Conservation (phyloP, 2,329 filamentous ascomycete genomes). For the Thielaviopsis punctulata region DNA sequence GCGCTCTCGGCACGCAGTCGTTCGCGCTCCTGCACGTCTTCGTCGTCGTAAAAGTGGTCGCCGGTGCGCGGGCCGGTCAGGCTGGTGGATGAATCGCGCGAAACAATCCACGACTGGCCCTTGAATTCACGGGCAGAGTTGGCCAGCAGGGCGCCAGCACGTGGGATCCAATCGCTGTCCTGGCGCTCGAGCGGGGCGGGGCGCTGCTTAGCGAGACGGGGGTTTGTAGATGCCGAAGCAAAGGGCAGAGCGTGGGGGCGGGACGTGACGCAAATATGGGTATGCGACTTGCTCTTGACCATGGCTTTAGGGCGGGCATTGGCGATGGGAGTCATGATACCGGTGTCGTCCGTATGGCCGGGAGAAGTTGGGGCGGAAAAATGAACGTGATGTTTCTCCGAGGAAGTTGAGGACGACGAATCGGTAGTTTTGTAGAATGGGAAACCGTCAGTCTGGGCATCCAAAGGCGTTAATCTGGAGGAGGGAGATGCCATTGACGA, state of each 20-base stretch:
- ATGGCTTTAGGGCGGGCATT: constrained; percentile 20
- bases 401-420: constrained; percentile 24
- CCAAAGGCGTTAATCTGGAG: constrained; percentile 39
- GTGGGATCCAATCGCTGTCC: constrained; percentile 48
- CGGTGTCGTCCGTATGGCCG: background rate
- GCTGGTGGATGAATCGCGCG: constrained; percentile 46
- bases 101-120: constrained; percentile 52
- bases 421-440: background rate
- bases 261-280: constrained; percentile 26
- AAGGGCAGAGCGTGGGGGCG: constrained; percentile 5
- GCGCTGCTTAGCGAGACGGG: constrained; percentile 11
- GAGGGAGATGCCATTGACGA: constrained; percentile 49
- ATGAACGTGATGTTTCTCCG: constrained; percentile 21
- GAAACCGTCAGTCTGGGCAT: constrained; percentile 16
- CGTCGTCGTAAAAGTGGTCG: constrained; percentile 27
- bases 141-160: constrained; percentile 44
- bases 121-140: constrained; percentile 48
- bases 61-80: constrained; percentile 33
- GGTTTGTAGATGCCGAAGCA: background rate
- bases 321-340: constrained; percentile 24
- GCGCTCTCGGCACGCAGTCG: constrained; percentile 14
- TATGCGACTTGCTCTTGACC: constrained; percentile 46
- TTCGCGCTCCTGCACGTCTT: constrained; percentile 31
- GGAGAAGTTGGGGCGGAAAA: constrained; percentile 39
- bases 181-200: constrained; percentile 20